Evolutionary conservation across 495 filamentous ascomycete species (phyloP).

Genomic region (Jackrogersella multiformis): DNA sequence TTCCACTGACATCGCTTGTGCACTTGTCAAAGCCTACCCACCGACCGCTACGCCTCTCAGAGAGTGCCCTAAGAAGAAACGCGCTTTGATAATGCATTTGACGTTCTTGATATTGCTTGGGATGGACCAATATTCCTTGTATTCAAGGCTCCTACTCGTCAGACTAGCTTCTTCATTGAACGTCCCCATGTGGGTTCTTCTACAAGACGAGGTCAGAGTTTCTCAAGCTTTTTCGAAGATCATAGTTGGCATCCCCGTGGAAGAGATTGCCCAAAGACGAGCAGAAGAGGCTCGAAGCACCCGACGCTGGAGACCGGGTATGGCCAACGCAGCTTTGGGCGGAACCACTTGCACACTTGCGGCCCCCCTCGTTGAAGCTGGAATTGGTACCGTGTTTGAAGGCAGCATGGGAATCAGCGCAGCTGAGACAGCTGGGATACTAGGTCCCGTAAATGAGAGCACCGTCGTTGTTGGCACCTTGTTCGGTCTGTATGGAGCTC

Average conservation of each 20-base stretch:
- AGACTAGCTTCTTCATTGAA: slow-evolving; percentile 73
- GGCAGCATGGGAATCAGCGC: slow-evolving; percentile 79
- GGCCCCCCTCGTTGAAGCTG: slow-evolving; percentile 81
- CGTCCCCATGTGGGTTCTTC: slow-evolving; percentile 69
- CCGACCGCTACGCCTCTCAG: slow-evolving; percentile 55
- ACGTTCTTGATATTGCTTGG: slow-evolving; percentile 79
- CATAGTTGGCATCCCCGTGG: slow-evolving; percentile 73
- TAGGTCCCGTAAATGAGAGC: slow-evolving; percentile 81
- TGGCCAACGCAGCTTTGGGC: slow-evolving; percentile 74
- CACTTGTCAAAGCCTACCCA: slow-evolving; percentile 54
- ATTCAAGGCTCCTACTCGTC: slow-evolving; percentile 78
- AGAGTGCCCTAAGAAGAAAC: slow-evolving; percentile 54
- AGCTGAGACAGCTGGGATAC: slow-evolving; percentile 72
- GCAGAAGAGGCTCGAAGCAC: slow-evolving; percentile 70
- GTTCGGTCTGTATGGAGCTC: slow-evolving; percentile 88
- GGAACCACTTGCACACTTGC: slow-evolving; percentile 81
- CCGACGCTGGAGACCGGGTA: slow-evolving; percentile 83
- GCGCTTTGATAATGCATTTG: slow-evolving; percentile 61
- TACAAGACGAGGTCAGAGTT: slow-evolving; percentile 77
- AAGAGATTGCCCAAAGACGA: slow-evolving; percentile 72
- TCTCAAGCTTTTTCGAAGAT: slow-evolving; percentile 77
- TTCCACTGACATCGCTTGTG: slow-evolving; percentile 40
- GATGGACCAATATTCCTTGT: slow-evolving; percentile 80
- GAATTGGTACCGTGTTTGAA: slow-evolving; percentile 83
- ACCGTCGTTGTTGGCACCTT: slow-evolving; percentile 80